A percentile compares a stretch with the other conserved stretches of the same genome.
phyloP scores from a whole-genome alignment of 805 yeast species.

The Starmerella bombi region DNA sequence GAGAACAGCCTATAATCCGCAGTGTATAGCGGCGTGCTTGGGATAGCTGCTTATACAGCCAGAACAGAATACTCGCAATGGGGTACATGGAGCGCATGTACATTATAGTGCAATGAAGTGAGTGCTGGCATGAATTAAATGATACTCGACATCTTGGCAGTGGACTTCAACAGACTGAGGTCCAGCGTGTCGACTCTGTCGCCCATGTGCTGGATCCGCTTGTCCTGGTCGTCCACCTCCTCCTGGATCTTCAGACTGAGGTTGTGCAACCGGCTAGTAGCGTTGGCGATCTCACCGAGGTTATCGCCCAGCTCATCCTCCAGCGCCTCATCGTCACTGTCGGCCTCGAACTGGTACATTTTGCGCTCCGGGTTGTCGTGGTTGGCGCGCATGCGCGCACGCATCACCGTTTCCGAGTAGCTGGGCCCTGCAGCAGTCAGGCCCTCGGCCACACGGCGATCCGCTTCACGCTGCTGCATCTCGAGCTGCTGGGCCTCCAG shows the following conservation, averaged over 20 bases:
- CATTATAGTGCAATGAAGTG: too few relatives aligned
- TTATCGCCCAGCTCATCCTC: slow-evolving; percentile 78
- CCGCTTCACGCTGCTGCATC: slow-evolving; percentile 46
- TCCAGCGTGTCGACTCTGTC: slow-evolving; percentile 77
- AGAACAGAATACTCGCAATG: too few relatives aligned
- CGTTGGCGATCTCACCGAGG: slow-evolving; percentile 59
- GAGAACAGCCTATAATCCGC: too few relatives aligned
- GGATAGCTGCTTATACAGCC: too few relatives aligned
- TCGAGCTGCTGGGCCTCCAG: slow-evolving; percentile 48
- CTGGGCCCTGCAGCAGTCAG: slow-evolving; percentile 21
- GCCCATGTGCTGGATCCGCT: slow-evolving; percentile 58
- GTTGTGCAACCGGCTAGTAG: slow-evolving; percentile 56
- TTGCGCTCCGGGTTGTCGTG: slow-evolving; percentile 29
- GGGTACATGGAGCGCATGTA: too few relatives aligned
- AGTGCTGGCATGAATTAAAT: too few relatives aligned
- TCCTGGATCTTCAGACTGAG: slow-evolving; percentile 60
- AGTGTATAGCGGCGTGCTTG: too few relatives aligned
- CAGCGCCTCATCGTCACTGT: slow-evolving; percentile 84
- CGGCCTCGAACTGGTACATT: slow-evolving; percentile 45
- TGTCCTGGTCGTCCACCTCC: slow-evolving; percentile 70
- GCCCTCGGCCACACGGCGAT: slow-evolving; percentile 51
- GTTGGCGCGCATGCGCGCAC: slow-evolving; percentile 40
- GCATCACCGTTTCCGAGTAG: slow-evolving; percentile 25
- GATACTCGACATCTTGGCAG: slow-evolving; percentile 42
- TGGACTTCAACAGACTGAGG: slow-evolving; percentile 66